These are phyloP conservation scores for Chaetomium strumarium DNA, from an alignment of 2,329 filamentous ascomycete genomes.

Conservation along the genomic window DNA sequence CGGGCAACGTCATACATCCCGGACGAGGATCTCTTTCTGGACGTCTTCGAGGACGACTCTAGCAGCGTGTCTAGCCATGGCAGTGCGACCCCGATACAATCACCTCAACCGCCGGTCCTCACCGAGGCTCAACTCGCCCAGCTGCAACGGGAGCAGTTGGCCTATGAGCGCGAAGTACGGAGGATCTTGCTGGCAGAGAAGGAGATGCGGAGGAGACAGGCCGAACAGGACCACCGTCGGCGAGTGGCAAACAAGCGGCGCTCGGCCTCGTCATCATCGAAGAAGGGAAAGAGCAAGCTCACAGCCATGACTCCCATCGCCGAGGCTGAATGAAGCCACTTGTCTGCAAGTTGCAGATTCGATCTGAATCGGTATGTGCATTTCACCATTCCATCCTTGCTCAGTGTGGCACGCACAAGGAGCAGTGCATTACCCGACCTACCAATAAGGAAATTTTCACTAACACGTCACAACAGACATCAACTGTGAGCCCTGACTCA, in stretches of 20 bases:
- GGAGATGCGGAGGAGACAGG: conserved; percentile 44
- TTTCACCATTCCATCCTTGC: too few species aligned
- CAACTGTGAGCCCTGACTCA: too few species aligned
- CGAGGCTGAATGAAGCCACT: conserved; percentile 40
- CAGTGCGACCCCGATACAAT: conserved; percentile 36
- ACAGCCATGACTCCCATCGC: conserved; percentile 49
- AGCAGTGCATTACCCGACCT: too few species aligned
- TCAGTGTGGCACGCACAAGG: too few species aligned
- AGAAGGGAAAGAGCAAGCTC: conserved; percentile 46
- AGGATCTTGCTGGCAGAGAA: conserved; percentile 48
- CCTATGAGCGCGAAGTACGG: conserved; percentile 48
- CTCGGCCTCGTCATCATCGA: conserved; percentile 31
- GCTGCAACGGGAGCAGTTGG: conserved; percentile 45
- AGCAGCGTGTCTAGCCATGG: conserved; percentile 42
- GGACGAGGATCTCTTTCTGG: conserved; percentile 57
- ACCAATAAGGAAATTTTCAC: too few species aligned
- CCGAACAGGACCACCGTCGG: conserved; percentile 31
- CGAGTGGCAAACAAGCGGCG: conserved; percentile 4
- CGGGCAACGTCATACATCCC: conserved; percentile 53
- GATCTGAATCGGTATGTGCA: too few species aligned
- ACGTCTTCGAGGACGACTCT: conserved; percentile 46
- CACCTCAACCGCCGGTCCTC: conserved; percentile 29
- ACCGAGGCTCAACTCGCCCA: conserved; percentile 45
- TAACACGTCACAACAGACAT: too few species aligned
- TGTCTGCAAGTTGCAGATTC: not conserved